These are phyloP conservation scores for Sugiyamaella americana DNA, from an alignment of 805 yeast species.

Conservation along the genomic window DNA sequence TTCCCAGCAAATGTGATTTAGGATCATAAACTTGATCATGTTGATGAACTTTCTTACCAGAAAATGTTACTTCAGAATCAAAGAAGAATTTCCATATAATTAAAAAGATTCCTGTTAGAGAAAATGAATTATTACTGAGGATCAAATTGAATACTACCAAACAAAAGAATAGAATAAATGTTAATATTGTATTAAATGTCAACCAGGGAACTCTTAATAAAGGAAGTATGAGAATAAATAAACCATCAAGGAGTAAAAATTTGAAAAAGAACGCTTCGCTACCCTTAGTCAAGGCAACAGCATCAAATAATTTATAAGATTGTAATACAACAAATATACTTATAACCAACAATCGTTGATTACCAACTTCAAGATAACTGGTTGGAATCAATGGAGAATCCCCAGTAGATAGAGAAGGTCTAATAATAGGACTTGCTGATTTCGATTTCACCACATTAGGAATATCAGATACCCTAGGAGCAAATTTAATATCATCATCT, in stretches of 20 bases:
- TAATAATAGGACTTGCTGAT: not conserved
- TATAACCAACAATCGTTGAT: slow-evolving; percentile 66
- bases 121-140: slow-evolving; percentile 37
- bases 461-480: too few relatives aligned
- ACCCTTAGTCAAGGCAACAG: slow-evolving; percentile 35
- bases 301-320: slow-evolving; percentile 76
- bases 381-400: slow-evolving; percentile 47
- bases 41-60: slow-evolving; percentile 29
- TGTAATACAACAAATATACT: slow-evolving; percentile 70
- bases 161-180: slow-evolving; percentile 42
- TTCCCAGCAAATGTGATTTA: slow-evolving; percentile 69
- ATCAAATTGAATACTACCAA: slow-evolving; percentile 49
- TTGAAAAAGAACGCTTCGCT: slow-evolving; percentile 56
- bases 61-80: slow-evolving; percentile 31
- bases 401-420: not conserved
- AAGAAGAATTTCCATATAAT: slow-evolving; percentile 23
- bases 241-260: slow-evolving; percentile 67
- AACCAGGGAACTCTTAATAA: slow-evolving; percentile 70
- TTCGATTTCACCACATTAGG: too few relatives aligned
- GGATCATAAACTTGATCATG: slow-evolving; percentile 32
- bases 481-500: too few relatives aligned
- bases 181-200: slow-evolving; percentile 52
- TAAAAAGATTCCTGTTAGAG: slow-evolving; percentile 19
- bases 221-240: slow-evolving; percentile 65
- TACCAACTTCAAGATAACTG: slow-evolving; percentile 59